Evolutionary conservation across 192 early-diverging fungal genomes (phyloP), one percentile per base, ranked within the genome.

Genomic region (Coemansia sp.): DNA sequence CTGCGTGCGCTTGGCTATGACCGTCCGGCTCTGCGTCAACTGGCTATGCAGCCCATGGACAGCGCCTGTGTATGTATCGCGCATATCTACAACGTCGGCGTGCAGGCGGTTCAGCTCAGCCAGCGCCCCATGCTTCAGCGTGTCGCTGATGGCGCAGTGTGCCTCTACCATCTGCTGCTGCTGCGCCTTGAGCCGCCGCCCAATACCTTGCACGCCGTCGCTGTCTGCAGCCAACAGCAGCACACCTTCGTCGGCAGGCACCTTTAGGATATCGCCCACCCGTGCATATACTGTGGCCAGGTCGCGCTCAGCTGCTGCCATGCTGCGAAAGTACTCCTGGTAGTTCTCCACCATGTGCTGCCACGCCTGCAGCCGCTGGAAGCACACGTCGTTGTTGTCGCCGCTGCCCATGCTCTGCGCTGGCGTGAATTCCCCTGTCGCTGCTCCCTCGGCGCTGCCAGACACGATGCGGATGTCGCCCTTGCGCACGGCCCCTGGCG

Each of bases 271-370:
- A 23, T 80, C 77, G 49, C 77, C 77, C 35, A 80, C 68, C 10
- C 77, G 71, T 16, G 77, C 77, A 48, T 80, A 80, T 14, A 80
- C 77, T 20, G 77, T 80, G 14, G 77, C 71, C 37, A 80, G 71
- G 41, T 80, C 77, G 26, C 74, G 61, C 54, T 80, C 77, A 9
- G 77, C 77, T 4, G 77, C 77, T 6, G 65, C 71, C 77, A 80
- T 80, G 65, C 77, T 80, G n/a, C 16, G 48, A 11, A 80, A 74
- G 59, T 52, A 80, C 62, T 74, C 77, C 1, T 61, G 65, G 65
- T 80, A 68, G 68, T 74, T 74, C 18, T 66, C 64, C 1, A 74
- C 72, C 14, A 68, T 61, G 22, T 63, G 57, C 57, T 65, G 57
- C 77, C 77, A 80, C 27, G 68, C 69, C 27, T 49, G 47, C 43